Evolutionary conservation across 2,329 filamentous ascomycete species (phyloP), one percentile per base, ranked within the genome.

Genomic region (Ceratocystis cacaofunesta): DNA sequence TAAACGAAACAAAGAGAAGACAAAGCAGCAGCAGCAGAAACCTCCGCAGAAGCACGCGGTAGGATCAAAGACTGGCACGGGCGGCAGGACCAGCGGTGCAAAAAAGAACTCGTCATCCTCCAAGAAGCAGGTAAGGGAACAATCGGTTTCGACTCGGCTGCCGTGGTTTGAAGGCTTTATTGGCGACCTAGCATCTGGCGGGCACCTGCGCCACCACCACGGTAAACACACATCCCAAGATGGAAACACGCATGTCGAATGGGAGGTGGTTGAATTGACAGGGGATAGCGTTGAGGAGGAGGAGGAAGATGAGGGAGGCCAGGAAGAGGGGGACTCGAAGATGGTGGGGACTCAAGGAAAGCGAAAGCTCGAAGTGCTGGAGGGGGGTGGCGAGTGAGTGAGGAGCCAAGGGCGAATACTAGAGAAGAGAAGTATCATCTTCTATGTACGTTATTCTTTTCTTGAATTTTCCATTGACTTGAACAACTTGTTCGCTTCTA

Each of bases 241-340:
- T 72, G 86, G 86, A 17, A 79, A 77, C 32, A 82, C 85, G 46
- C 82, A 78, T 57, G 81, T 94, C 10, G 87, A 94, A 72, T 95
- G 90, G 89, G 90, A 95, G 75, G 81, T 96, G 69, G 80, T 86
- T 48, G 91, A 96, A 75, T 92, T 83, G 79, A 81, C 78, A 60
- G 80, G 78, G 63, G 78, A 76, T 7, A 76, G 75, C 15, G 72
- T 71, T 8, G 52, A 57, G 8, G 6, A 30, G 5, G 52, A 32
- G 5, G 28, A 12, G 25, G n/a, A 62, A 22, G 44, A 50, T 10
- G 61, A 46, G 25, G 25, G 17, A 44, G 25, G 25, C 0, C 22
- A 30, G 6, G 32, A 44, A 62, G 41, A 48, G 43, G 61, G 17
- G 61, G 61, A 22, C 4, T 30, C 30, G 10, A 25, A 46, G 3